phyloP scores from a whole-genome alignment of 2,329 filamentous ascomycete species.

The Aspergillus carbonarius region DNA sequence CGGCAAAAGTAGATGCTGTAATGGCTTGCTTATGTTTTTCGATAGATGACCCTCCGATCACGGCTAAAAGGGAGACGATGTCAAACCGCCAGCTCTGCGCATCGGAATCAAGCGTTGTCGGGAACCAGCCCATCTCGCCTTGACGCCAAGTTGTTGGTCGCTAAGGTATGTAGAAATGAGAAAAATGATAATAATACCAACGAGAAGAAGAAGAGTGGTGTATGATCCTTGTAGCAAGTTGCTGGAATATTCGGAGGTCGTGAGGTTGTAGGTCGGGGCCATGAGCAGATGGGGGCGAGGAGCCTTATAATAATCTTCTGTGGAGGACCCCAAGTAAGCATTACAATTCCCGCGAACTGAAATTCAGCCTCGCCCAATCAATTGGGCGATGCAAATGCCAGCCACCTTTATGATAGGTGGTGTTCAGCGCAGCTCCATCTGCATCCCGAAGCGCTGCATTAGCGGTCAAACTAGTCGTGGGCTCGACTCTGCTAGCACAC shows the following conservation, averaged over 20 bases:
- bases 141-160: background rate
- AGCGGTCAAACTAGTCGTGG: background rate
- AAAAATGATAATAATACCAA: background rate
- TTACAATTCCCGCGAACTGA: background rate
- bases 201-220: background rate
- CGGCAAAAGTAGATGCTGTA: slow-evolving; percentile 57
- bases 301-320: background rate
- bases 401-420: background rate
- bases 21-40: slow-evolving; percentile 59
- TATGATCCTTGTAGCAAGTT: background rate
- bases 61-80: slow-evolving; percentile 62
- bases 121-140: slow-evolving; percentile 11
- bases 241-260: background rate
- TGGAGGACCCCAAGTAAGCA: background rate
- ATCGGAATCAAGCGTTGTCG: slow-evolving; percentile 1
- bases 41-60: slow-evolving; percentile 62
- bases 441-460: background rate
- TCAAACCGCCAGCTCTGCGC: slow-evolving; percentile 54
- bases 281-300: background rate
- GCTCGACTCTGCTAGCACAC: background rate
- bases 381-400: background rate
- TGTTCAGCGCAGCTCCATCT: background rate
- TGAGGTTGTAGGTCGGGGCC: background rate
- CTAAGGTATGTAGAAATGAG: background rate
- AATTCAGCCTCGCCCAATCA: background rate